These are phyloP conservation scores for Prillingera fragicola DNA, from an alignment of 1,284 basidiomycete genomes.

Conservation along the genomic window DNA sequence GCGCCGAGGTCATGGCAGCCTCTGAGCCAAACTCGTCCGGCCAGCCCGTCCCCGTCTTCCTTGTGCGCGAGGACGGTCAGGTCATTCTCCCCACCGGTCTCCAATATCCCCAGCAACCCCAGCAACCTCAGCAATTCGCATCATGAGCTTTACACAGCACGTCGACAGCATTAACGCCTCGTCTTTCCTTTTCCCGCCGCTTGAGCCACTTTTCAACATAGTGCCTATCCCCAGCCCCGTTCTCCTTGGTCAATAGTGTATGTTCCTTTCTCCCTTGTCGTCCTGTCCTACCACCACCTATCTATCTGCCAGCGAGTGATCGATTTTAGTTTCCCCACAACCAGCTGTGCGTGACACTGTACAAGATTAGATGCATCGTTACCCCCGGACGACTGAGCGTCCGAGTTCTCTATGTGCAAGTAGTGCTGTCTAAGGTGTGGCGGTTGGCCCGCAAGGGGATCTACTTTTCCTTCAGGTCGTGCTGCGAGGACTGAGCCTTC, in stretches of 20 bases:
- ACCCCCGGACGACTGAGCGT: too few relatives aligned
- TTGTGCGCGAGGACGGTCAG: conserved; percentile 81
- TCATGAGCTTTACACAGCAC: background rate
- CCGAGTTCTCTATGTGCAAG: too few relatives aligned
- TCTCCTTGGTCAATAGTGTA: conserved; percentile 1
- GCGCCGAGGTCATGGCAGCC: conserved; percentile 55
- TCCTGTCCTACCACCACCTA: background rate
- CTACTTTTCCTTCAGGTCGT: too few relatives aligned
- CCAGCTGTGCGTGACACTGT: background rate
- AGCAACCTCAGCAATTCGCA: background rate
- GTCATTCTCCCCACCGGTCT: conserved; percentile 77
- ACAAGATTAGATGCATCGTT: conserved; percentile 7
- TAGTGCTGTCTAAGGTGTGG: too few relatives aligned
- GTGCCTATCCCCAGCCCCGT: background rate
- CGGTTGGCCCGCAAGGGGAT: too few relatives aligned
- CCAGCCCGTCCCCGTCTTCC: conserved; percentile 64
- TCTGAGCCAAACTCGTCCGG: conserved; percentile 36
- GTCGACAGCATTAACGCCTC: background rate
- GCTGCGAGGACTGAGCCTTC: too few relatives aligned
- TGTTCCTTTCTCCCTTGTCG: background rate
- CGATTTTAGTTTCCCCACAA: too few relatives aligned
- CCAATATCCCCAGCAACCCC: conserved; percentile 58
- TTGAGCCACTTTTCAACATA: conserved; percentile 1
- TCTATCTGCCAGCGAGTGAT: background rate
- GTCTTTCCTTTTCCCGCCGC: conserved; percentile 1